Evolutionary conservation across 139 green algal species (phyloP), one percentile per base, ranked within the genome.

Genomic region (Chlamydomonas sp.): DNA sequence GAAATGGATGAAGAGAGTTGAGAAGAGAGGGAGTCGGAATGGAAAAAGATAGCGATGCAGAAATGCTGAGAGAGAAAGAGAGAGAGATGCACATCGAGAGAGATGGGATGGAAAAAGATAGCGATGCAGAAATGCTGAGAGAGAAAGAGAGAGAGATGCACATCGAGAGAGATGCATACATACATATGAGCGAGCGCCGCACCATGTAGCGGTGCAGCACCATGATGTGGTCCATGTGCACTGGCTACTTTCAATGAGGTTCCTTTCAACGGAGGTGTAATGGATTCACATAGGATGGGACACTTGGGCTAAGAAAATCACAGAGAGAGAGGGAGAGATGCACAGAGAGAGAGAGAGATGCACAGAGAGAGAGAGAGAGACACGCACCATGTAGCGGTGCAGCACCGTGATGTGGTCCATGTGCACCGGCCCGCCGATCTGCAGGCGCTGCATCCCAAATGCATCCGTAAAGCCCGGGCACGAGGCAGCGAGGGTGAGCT

Each of bases 321-420:
- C 20, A 57, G 20, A 57, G 47, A 57, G 16, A 28, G 47, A 57
- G 47, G 16, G 16, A 57, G 16, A 16, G 16, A 22, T 57, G 22
- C 47, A 57, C 22, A n/a, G n/a, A n/a, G n/a, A n/a, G 20, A 57
- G 20, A 28, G 47, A 28, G 20, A 57, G 20, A 57, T 57, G 47
- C 16, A 28, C 20, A 57, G 22, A 22, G 47, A 28, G 47, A 22
- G 47, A 57, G 16, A 57, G 16, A 5, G 54, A 35, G 60, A 74
- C 67, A 2, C 34, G 3, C 10, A 79, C 73, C 5, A 33, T 33
- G 69, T 73, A 85, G 47, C 73, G 69, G 70, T 85, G 79, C 54
- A 85, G 72, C 65, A 82, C 66, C 3, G 79, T 85, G 0, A 82
- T 65, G 59, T 78, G 75, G 35, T 82, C 75, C 54, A 79, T 36